Percentiles rank a stretch among this genome's conserved stretches.
phyloP scores from a whole-genome alignment of 78 protist species.

The Guillardia theta region DNA sequence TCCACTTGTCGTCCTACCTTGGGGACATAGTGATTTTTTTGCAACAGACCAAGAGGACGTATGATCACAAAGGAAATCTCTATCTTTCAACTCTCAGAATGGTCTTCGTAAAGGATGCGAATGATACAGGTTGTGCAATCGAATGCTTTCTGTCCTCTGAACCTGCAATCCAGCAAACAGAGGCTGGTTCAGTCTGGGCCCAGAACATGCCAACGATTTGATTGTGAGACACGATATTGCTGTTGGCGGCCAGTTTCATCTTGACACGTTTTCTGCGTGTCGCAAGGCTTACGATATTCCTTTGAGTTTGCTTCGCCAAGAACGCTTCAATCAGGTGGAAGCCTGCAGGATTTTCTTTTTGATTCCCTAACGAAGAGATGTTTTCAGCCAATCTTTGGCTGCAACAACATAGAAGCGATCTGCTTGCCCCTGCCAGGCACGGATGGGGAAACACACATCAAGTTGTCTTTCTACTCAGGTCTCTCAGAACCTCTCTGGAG shows the following conservation, averaged over 20 bases:
- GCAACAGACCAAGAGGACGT: not conserved
- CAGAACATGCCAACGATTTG: not conserved
- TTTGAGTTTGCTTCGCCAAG: not conserved
- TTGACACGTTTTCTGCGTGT: not conserved
- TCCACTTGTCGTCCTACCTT: too few species aligned
- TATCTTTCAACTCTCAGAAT: not conserved
- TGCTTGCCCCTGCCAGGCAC: not conserved
- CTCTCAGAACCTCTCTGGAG: not conserved
- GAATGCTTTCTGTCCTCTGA: not conserved
- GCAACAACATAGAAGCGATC: not conserved
- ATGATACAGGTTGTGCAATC: not conserved
- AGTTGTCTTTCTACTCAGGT: not conserved
- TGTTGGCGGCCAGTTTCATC: not conserved
- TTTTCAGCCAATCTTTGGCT: constrained; percentile 15
- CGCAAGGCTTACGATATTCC: not conserved
- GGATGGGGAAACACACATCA: not conserved
- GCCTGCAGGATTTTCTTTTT: too few species aligned
- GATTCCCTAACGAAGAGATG: too few species aligned
- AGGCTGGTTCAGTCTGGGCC: not conserved
- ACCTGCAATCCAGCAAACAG: not conserved
- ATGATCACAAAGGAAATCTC: not conserved
- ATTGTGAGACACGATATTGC: not conserved
- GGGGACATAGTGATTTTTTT: too few species aligned
- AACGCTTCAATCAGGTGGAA: not conserved
- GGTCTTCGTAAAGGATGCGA: not conserved